Base-by-base conservation (phyloP, 495 filamentous ascomycete species). In the Sporormia fimetaria region DNA sequence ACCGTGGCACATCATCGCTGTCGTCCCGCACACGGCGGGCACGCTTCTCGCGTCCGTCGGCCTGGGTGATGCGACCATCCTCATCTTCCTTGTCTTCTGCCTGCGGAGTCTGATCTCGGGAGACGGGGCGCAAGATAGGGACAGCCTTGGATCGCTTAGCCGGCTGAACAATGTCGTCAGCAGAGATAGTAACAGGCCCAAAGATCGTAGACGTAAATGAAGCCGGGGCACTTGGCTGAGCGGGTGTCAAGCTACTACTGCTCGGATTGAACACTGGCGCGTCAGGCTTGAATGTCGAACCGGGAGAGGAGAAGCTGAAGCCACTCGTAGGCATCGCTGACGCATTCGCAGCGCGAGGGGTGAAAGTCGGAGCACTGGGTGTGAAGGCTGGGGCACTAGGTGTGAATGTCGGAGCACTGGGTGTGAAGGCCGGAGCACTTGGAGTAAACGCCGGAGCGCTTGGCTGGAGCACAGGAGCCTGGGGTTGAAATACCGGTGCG, bases 221-320 rank as follows among this genome's bases (percentile, higher is more conserved):
- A 57, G 40, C 23, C 7, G 39, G 23, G 21, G 31, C 25, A 10
- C n/a, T n/a, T n/a, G 40, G n/a, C n/a, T 15, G 7, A 9, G 37
- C 5, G 10, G 15, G 10, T 7, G 21, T 33, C n/a, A 42, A 37
- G 10, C 18, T 46, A 15, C 31, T 10, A 21, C 8, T 28, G 23
- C 5, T 18, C 18, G 86, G 85, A 24, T 76, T 82, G 60, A 94
- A 94, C 4, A 70, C 68, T 25, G 86, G 83, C 6, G 82, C 87
- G 57, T 80, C 78, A 0, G 85, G 81, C 39, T 84, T 81, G 66
- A 94, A 85, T 2, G 75, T 72, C 24, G 79, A 70, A 1, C 73
- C 69, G 36, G 63, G 68, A 5, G 77, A 63, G 10, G 77, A 80
- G 61, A 87, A 88, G 58, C 70, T 81, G 65, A 92, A 87, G 33